Evolutionary conservation across 257 asterid genomes (phyloP).

Genomic region (Lycium ferocissimum): DNA sequence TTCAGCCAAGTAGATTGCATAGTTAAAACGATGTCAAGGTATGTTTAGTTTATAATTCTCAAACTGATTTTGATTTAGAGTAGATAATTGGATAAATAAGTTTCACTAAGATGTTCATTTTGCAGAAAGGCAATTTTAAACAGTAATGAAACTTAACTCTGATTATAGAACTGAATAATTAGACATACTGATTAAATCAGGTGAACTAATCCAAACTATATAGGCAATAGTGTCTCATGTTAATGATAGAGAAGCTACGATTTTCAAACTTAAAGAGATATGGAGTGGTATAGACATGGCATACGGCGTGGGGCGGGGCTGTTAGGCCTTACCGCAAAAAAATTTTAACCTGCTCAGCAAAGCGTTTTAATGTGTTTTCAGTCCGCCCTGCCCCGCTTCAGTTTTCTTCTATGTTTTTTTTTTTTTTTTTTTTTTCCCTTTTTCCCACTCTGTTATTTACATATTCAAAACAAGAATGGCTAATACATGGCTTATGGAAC

Average conservation of each 20-base stretch:
- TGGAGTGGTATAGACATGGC: background rate
- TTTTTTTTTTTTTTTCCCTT: no score
- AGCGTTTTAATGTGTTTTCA: background rate
- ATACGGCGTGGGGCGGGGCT: background rate
- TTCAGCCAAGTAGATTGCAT: background rate
- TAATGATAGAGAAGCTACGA: background rate
- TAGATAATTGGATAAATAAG: background rate
- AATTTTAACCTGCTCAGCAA: background rate
- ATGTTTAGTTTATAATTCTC: background rate
- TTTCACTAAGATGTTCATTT: background rate
- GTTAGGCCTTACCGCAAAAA: background rate
- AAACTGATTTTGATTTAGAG: conserved; percentile 16
- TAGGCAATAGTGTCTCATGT: background rate
- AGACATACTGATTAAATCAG: background rate
- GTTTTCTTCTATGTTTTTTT: background rate
- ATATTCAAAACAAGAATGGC: background rate
- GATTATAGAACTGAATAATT: conserved; percentile 10
- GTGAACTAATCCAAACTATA: background rate
- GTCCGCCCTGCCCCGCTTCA: background rate
- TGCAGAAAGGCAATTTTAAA: background rate
- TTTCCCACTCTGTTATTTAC: background rate
- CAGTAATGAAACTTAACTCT: background rate
- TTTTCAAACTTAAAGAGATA: background rate
- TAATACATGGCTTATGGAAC: background rate
- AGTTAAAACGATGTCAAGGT: background rate